phyloP scores from a whole-genome alignment of 2,329 filamentous ascomycete genomes.

The Cordyceps cicadae region DNA sequence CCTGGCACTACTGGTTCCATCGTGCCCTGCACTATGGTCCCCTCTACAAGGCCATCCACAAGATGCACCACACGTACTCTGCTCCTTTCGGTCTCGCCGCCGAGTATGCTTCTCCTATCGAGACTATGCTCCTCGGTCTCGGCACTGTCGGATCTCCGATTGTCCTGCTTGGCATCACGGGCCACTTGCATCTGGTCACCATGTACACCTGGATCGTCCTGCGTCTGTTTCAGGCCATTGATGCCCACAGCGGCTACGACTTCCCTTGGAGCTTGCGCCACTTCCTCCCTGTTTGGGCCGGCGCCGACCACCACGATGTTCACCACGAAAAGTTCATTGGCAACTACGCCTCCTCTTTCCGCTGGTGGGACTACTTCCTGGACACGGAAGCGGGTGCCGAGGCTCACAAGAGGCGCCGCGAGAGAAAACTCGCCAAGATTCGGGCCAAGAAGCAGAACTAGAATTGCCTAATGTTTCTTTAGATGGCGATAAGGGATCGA shows the following conservation, averaged over 20 bases:
- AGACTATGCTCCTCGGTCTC: constrained; percentile 88
- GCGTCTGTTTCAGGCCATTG: constrained; percentile 93
- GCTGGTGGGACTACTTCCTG: constrained; percentile 95
- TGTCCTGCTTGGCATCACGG: constrained; percentile 72
- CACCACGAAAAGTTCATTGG: constrained; percentile 99
- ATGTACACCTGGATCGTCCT: constrained; percentile 97
- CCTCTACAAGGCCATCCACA: constrained; percentile 94
- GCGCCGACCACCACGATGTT: constrained; percentile 89
- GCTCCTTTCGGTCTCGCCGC: constrained; percentile 93
- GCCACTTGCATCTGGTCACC: constrained; percentile 86
- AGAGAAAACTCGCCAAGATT: constrained; percentile 62
- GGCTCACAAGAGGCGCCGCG: constrained; percentile 73
- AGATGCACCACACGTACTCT: constrained; percentile 98
- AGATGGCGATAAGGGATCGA: neutral
- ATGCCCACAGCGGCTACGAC: constrained; percentile 95
- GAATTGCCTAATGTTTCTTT: constrained; percentile 15
- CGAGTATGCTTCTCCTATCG: constrained; percentile 95
- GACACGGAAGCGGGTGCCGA: constrained; percentile 91
- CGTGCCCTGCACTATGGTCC: constrained; percentile 88
- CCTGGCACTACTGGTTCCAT: constrained; percentile 98
- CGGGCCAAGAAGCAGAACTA: constrained; percentile 61
- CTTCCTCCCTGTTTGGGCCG: constrained; percentile 96
- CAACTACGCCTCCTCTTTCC: constrained; percentile 96
- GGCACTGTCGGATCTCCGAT: constrained; percentile 79
- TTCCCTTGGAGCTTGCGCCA: constrained; percentile 96